Evolutionary conservation across 2,329 filamentous ascomycete genomes (phyloP), one percentile per base, ranked within the genome.

Genomic region (Akanthomyces muscarius): DNA sequence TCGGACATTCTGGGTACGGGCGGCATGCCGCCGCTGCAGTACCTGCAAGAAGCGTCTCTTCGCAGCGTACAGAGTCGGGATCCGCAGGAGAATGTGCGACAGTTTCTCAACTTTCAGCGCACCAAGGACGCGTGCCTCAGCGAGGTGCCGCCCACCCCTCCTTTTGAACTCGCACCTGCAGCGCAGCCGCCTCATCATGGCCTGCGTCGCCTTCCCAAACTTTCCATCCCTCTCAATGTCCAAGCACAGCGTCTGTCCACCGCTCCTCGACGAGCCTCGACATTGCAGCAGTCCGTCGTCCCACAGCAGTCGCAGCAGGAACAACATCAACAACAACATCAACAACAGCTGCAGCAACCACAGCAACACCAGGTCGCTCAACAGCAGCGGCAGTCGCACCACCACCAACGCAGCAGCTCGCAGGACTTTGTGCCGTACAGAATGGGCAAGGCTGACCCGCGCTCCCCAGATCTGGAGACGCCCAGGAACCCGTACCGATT

Each of bases 81-180:
- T 71, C 90, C 93, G 6, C 93, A 96, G 74, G 93, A 97, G 76
- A 96, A 94, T 69, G 92, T 98, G 42, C 88, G 91, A 71, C 91
- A 96, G 68, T 98, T 97, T 76, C 83, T 98, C 60, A 86, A 86
- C 71, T 93, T 97, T 73, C 94, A 98, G 73, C 88, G 90, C 44
- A 67, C 73, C 72, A 66, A 65, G 7, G 68, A 69, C 42, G 69
- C 68, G 50, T 68, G 75, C 73, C 71, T 75, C 28, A 79, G 79
- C 65, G 84, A 88, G 60, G 83, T 89, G n/a, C 85, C 86, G 8
- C 85, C 85, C 10, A 88, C 88, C 8, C 89, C 90, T 18, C 87
- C 88, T 4, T 89, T 89, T 68, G 86, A 90, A 77, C 79, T 87
- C 69, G 82, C 83, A 65, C 82, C 59, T 6, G 69, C 76, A 62